Evolutionary conservation across 768 basidiomycete genomes (phyloP), one percentile per base, ranked within the genome.

Genomic region (Tylopilus intermedius): DNA sequence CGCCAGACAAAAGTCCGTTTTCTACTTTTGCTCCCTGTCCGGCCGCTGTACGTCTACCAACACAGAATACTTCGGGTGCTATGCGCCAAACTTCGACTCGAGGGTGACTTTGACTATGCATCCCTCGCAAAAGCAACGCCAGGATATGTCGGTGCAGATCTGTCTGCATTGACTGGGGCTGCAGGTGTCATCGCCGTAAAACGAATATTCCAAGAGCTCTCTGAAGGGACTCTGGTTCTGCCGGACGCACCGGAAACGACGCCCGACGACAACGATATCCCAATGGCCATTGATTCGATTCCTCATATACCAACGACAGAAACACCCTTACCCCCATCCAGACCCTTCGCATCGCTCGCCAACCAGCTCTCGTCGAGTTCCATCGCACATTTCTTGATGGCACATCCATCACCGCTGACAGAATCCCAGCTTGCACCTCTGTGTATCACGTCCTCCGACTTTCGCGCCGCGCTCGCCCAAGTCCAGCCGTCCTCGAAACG

Each of bases 161-260:
- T 98, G 30, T 82, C 89, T 0, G 89, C 94, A 0, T 72, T 98
- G 5, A 90, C 93, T 0, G 89, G 92, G 8, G 93, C 94, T 21
- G 95, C 95, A 2, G 95, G 95, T 2, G 89, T 97, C 50, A 88
- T 93, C 45, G 94, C 96, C 0, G 94, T 98, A 30, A 97, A 97
- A 69, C 81, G 96, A 24, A 96, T 98, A 63, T 97, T 98, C 71
- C 81, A 87, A 57, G 76, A 82, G 59, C 67, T 93, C 8, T 84
- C 87, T 0, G 83, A 86, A 14, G 84, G 82, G 9, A 79, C 79
- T 0, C 67, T 88, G 0, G 68, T 77, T 15, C 74, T 88, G 24
- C 79, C 84, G 0, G 74, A 78, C 4, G 57, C 67, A 4, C 47
- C 56, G 2, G 56, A 62, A 21, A 27, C 47, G 29, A 46, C 45